Evolutionary conservation across 192 early-diverging fungal genomes (phyloP), one percentile per base, ranked within the genome.

Genomic region (Backusella luteola): DNA sequence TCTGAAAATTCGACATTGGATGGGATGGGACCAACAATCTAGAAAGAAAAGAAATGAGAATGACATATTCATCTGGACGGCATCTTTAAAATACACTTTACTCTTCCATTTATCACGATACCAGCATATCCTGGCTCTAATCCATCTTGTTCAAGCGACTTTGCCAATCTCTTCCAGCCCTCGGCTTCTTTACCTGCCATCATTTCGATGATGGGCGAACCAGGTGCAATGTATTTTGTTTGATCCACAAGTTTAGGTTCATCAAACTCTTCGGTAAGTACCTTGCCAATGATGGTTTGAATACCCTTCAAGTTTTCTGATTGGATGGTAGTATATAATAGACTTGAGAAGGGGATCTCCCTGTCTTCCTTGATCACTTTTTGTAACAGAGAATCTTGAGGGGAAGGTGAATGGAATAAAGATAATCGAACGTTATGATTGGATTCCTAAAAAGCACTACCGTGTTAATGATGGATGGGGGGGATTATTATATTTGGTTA

Each of bases 51-150:
- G 44, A 56, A 38, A 41, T 42, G 34, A 38, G 41, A 34, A 41
- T 66, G 26, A 41, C 12, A 71, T 0, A 39, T 36, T 34, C 14
- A 6, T 15, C n/a, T 68, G n/a, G 9, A 32, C 32, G n/a, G n/a
- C 3, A 32, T 32, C 32, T 32, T 32, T 32, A 32, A 32, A 32
- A 19, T 38, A 29, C 38, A 23, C 11, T 6, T 49, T 79, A 91
- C 82, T 26, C 92, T 85, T 7, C 91, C 92, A 67, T 94, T 93
- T 26, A 90, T 80, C n/a, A 91, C 80, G 23, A 93, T 71, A 17
- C 73, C 71, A 35, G 70, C 77, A 41, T 41, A 70, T 66, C 21
- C 69, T 59, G 15, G 70, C 14, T 21, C 80, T 74, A 82, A 69
- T 6, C 73, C 79, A 36, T 82, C 67, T 1, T 71, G 34, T 39